Percentiles rank a stretch among this genome's conserved stretches.
phyloP scores from a whole-genome alignment of 2,329 filamentous ascomycete species.

The Trichoderma brevicompactum region DNA sequence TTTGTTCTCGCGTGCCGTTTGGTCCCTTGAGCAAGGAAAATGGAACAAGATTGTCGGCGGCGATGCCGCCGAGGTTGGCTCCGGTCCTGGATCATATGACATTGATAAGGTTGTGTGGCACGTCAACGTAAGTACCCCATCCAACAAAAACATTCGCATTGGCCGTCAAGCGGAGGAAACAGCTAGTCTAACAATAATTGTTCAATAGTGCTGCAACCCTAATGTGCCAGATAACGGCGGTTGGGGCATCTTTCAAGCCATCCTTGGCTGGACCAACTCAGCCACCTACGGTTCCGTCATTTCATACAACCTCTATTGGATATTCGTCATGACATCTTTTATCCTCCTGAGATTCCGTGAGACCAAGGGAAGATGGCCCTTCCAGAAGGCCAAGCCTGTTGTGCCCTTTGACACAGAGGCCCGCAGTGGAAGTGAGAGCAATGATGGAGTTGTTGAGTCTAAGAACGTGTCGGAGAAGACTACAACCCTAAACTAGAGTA shows the following conservation, averaged over 20 bases:
- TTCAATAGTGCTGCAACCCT: slow-evolving; percentile 74
- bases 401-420: slow-evolving; percentile 30
- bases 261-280: slow-evolving; percentile 87
- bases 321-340: slow-evolving; percentile 73
- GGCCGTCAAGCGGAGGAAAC: not conserved
- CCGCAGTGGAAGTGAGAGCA: slow-evolving; percentile 38
- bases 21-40: slow-evolving; percentile 71
- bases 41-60: slow-evolving; percentile 70
- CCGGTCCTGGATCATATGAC: slow-evolving; percentile 76
- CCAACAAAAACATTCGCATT: too few relatives aligned
- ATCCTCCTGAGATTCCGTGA: slow-evolving; percentile 69
- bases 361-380: slow-evolving; percentile 53
- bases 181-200: slow-evolving; percentile 1
- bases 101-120: slow-evolving; percentile 81
- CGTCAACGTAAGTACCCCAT: slow-evolving; percentile 65
- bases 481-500: slow-evolving; percentile 28
- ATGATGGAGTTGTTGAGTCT: slow-evolving; percentile 33
- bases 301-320: slow-evolving; percentile 87
- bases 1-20: slow-evolving; percentile 76
- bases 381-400: slow-evolving; percentile 44
- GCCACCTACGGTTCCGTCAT: slow-evolving; percentile 87
- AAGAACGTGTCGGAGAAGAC: slow-evolving; percentile 40
- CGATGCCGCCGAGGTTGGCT: slow-evolving; percentile 54
- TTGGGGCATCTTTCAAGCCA: slow-evolving; percentile 86
- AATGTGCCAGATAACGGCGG: slow-evolving; percentile 72